phyloP scores from a whole-genome alignment of 306 rosid species.

The Cicer arietinum region DNA sequence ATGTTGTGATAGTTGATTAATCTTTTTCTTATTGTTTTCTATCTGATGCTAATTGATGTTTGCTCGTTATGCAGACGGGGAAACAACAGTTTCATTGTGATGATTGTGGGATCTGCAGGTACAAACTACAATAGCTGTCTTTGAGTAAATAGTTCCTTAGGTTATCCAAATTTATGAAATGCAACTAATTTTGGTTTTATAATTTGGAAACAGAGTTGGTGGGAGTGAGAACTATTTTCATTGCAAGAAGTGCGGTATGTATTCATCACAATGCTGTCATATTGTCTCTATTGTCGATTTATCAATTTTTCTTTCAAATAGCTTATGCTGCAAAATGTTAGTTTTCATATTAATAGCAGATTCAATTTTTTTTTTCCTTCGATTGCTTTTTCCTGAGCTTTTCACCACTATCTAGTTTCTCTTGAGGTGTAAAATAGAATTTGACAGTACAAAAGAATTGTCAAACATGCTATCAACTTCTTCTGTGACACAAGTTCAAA shows the following conservation, averaged over 20 bases:
- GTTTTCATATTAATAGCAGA: conserved; percentile 4
- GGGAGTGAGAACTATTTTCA: conserved; percentile 85
- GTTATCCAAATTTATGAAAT: conserved; percentile 36
- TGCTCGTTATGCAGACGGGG: conserved; percentile 56
- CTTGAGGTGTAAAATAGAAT: background rate
- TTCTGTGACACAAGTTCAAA: conserved; percentile 1
- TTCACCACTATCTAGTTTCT: no score
- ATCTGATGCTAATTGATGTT: conserved; percentile 37
- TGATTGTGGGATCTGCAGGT: conserved; percentile 99
- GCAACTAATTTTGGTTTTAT: conserved; percentile 42
- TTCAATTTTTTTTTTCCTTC: background rate
- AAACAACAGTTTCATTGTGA: conserved; percentile 88
- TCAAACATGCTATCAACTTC: conserved; percentile 26
- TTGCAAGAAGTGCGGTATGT: conserved; percentile 94
- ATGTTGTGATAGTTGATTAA: conserved; percentile 26
- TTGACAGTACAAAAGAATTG: conserved; percentile 13
- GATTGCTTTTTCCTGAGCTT: no score
- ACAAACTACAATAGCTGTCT: conserved; percentile 14
- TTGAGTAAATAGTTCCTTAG: conserved; percentile 24
- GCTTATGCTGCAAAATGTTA: conserved; percentile 9
- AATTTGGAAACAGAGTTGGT: conserved; percentile 72
- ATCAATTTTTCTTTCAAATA: background rate
- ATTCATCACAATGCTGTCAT: conserved; percentile 26
- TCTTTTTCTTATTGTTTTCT: conserved; percentile 23
- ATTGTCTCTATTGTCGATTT: background rate